A percentile compares a stretch with the other conserved stretches of the same genome.
phyloP scores from a whole-genome alignment of 208 protist genomes.

The Trypanosomatidae sp. region DNA sequence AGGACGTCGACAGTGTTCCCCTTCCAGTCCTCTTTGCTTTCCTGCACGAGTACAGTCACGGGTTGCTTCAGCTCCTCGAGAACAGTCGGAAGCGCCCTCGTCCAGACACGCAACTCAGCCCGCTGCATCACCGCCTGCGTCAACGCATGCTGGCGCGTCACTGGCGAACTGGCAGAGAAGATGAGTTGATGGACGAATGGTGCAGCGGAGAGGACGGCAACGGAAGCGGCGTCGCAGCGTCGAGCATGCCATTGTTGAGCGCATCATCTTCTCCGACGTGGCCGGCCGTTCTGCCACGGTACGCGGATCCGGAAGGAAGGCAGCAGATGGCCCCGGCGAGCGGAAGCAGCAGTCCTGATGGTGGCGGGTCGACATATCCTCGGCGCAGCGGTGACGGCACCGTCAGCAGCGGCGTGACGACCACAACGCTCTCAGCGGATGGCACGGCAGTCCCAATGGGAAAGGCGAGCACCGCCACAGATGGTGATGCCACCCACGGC shows the following conservation, averaged over 20 bases:
- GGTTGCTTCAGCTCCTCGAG: constrained; percentile 55
- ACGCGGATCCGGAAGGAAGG: constrained; percentile 1
- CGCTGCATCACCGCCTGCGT: constrained; percentile 48
- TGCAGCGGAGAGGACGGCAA: constrained; percentile 13
- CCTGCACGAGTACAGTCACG: constrained; percentile 80
- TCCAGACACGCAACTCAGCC: constrained; percentile 8
- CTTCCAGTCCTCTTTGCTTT: constrained; percentile 51
- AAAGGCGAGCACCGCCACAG: neutral
- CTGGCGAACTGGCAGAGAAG: constrained; percentile 33
- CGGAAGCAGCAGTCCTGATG: neutral
- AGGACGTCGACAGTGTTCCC: constrained; percentile 38
- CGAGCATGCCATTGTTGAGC: constrained; percentile 1
- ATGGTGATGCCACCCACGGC: neutral
- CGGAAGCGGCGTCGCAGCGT: neutral
- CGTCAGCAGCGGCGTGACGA: constrained; percentile 1
- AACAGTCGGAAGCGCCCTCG: constrained; percentile 67
- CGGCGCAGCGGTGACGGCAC: neutral
- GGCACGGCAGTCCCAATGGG: neutral
- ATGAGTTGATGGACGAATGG: constrained; percentile 36
- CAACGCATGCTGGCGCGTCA: constrained; percentile 70
- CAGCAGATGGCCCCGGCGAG: neutral
- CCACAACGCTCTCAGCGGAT: neutral
- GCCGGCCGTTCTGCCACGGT: neutral
- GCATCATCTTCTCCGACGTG: neutral
- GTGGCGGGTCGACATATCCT: neutral